Evolutionary conservation across 1,139 yeast genomes (phyloP).

Genomic region (Candida sp.): DNA sequence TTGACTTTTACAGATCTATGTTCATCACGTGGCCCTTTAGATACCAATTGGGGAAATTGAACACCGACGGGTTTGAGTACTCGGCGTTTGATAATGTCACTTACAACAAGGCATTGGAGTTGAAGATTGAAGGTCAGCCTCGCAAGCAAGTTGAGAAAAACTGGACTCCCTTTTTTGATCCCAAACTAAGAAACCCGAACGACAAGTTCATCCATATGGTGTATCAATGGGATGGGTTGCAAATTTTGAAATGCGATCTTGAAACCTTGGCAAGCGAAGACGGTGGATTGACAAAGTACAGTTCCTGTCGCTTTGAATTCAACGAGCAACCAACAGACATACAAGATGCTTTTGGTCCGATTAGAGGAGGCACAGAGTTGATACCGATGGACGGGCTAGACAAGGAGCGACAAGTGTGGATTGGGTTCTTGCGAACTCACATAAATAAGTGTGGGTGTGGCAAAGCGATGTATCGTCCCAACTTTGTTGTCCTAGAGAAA

Average conservation of each 20-base stretch:
- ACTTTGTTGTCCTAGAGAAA: conserved; percentile 29
- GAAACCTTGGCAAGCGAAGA: conserved; percentile 7
- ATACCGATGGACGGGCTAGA: conserved; percentile 17
- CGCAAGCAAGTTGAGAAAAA: conserved; percentile 33
- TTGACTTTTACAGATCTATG: conserved; percentile 26
- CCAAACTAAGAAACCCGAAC: conserved; percentile 19
- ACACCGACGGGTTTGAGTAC: conserved; percentile 23
- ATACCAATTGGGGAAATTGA: conserved; percentile 30
- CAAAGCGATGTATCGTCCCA: conserved; percentile 38
- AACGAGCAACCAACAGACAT: conserved; percentile 17
- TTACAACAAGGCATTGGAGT: conserved; percentile 28
- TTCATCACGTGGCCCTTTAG: conserved; percentile 35
- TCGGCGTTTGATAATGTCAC: conserved; percentile 20
- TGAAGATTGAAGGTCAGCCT: conserved; percentile 23
- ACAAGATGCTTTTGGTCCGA: conserved; percentile 27
- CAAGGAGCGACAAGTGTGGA: conserved; percentile 27
- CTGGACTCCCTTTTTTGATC: conserved; percentile 47
- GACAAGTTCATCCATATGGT: conserved; percentile 36
- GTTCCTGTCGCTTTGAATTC: conserved; percentile 8
- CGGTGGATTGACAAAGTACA: conserved; percentile 9
- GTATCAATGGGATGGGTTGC: conserved; percentile 42
- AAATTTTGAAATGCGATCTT: conserved; percentile 37
- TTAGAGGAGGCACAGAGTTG: conserved; percentile 44
- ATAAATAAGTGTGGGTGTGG: conserved; percentile 41
- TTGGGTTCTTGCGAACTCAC: conserved; percentile 44